Conservation (phyloP, 331 rosid genomes). For the Telfairia occidentalis region DNA sequence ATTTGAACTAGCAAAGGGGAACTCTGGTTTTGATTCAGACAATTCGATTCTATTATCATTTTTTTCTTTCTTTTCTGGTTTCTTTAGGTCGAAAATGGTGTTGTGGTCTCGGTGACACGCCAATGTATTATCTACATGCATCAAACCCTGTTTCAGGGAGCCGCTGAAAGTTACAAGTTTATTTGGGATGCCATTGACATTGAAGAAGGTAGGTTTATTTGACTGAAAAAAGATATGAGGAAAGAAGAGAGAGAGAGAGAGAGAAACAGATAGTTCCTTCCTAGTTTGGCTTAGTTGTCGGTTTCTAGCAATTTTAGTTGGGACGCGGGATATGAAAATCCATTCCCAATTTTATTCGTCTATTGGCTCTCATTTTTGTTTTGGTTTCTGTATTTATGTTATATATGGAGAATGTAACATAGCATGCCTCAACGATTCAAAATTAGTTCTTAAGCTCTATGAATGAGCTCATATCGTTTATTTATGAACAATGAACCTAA, state of each 20-base stretch:
- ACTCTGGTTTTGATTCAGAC: background rate
- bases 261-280: background rate
- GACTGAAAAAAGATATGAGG: background rate
- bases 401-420: background rate
- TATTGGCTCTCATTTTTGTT: background rate
- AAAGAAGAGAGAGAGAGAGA: background rate
- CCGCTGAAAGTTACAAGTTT: background rate
- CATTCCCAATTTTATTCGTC: no score
- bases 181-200: background rate
- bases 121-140: background rate
- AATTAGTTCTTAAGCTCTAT: background rate
- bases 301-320: no score
- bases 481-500: background rate
- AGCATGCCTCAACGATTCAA: background rate
- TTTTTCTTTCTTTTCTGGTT: background rate
- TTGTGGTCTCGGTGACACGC: background rate
- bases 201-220: background rate
- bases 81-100: background rate
- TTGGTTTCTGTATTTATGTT: background rate
- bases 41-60: no score
- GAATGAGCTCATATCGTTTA: background rate
- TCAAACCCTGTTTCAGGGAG: background rate
- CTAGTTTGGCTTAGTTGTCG: no score
- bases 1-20: background rate
- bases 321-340: no score